Base-by-base conservation (phyloP, 176 grass and related monocot genomes). In the Cocos nucifera region DNA sequence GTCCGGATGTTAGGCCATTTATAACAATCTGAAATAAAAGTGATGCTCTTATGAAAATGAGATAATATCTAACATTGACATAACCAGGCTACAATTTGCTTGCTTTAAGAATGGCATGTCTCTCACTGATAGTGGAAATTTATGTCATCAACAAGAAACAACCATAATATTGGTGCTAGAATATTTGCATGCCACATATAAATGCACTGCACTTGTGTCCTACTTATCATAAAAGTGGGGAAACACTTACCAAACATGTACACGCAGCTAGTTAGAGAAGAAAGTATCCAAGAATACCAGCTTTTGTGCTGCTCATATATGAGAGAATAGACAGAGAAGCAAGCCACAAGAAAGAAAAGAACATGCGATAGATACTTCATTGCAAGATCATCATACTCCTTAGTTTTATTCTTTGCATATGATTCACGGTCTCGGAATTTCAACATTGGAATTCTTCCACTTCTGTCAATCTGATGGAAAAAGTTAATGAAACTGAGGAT, bases 261-360 rank as follows among this genome's bases (percentile, higher is more conserved):
- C 15, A 99, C 94, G 64, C 94, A 99, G 68, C 84, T 99, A 70
- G 94, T 99, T 61, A 88, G 71, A 70, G 94, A 99, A 54, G 94
- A 99, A 52, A 99, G 87, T 85, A 99, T 93, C 94, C 94, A 99
- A 1, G 94, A 99, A 74, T 99, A 99, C 94, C 94, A 99, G 79
- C 94, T 93, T 80, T 81, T 99, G 56, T 99, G 94, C 58, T 78
- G 79, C 49, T 99, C 85, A 54, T 99, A 99, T 68, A 86, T 93
- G 0, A 99, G 84, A 2, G 94, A 99, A 86, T 99, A 99, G 15
- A 79, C 67, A 26, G 94, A 64, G 67, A 84, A 99, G 54, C 88
- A 81, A 26, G 52, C 58, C 51, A 82, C 77, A 21, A 99, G 83
- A 60, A 99, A 69, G 59, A 99, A 80, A 62, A 99, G 82, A 7